Percentiles rank a stretch among this genome's conserved stretches.
Evolutionary conservation across 768 basidiomycete genomes (phyloP).

Genomic region (Suillus discolor): DNA sequence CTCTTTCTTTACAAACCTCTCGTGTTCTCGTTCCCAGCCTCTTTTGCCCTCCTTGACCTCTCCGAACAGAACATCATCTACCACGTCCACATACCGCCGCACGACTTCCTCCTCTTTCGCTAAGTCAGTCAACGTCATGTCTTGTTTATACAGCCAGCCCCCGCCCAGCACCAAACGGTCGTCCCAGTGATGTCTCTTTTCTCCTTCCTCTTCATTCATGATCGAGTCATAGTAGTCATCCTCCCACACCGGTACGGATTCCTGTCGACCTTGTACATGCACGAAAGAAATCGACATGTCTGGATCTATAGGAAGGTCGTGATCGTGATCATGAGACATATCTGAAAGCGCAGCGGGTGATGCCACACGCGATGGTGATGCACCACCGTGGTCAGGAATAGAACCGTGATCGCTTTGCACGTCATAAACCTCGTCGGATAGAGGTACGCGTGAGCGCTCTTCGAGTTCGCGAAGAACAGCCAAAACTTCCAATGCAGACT

Average conservation of each 20-base stretch:
- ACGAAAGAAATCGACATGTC: conserved; percentile 71
- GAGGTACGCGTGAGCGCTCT: conserved; percentile 72
- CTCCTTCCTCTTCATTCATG: conserved; percentile 48
- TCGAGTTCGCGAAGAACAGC: conserved; percentile 79
- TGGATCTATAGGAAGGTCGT: conserved; percentile 42
- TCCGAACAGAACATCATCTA: conserved; percentile 78
- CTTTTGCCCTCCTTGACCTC: conserved; percentile 50
- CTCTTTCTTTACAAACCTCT: conserved; percentile 47
- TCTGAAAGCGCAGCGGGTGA: conserved; percentile 49
- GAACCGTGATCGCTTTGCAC: conserved; percentile 70
- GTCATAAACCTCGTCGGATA: conserved; percentile 83
- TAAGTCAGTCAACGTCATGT: conserved; percentile 56
- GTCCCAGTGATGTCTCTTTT: conserved; percentile 78
- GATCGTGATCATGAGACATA: conserved; percentile 31
- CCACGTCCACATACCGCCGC: conserved; percentile 67
- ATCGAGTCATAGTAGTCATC: conserved; percentile 49
- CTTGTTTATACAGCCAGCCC: conserved; percentile 81
- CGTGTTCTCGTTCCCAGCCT: conserved; percentile 51
- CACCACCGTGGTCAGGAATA: conserved; percentile 33
- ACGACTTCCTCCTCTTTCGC: conserved; percentile 60
- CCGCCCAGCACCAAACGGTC: conserved; percentile 77
- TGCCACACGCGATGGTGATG: conserved; percentile 41
- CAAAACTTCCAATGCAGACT: conserved; percentile 82
- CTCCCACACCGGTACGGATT: conserved; percentile 80
- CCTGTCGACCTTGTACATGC: conserved; percentile 64